Percentiles rank a stretch among this genome's conserved stretches.
phyloP scores from a whole-genome alignment of 257 asterid species.

The Asclepias syriaca region DNA sequence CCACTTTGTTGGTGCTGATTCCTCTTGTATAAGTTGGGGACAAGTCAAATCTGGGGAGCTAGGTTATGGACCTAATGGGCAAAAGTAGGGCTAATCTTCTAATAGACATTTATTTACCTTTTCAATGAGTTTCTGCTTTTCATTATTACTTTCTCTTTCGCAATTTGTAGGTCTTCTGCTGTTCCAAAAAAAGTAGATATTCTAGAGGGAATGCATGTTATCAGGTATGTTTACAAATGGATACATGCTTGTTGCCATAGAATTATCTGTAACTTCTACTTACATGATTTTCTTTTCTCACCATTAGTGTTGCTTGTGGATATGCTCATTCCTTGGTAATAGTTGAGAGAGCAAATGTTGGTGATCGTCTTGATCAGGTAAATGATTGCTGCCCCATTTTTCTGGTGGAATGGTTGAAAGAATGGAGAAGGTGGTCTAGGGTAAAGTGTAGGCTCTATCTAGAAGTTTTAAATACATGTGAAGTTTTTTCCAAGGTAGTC shows the following conservation, averaged over 20 bases:
- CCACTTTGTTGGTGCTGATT: slow-evolving; percentile 99
- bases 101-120: neutral
- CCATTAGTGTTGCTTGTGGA: slow-evolving; percentile 89
- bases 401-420: neutral
- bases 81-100: slow-evolving; percentile 46
- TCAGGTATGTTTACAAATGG: slow-evolving; percentile 46
- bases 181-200: slow-evolving; percentile 79
- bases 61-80: slow-evolving; percentile 90
- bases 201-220: slow-evolving; percentile 90
- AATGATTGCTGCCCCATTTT: slow-evolving; percentile 4
- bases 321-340: slow-evolving; percentile 72
- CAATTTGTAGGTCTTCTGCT: slow-evolving; percentile 75
- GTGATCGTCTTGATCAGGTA: slow-evolving; percentile 79
- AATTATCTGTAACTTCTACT: neutral
- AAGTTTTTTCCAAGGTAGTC: neutral
- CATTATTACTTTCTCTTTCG: neutral
- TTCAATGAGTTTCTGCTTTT: neutral
- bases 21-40: slow-evolving; percentile 99
- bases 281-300: slow-evolving; percentile 10
- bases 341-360: slow-evolving; percentile 65
- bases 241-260: neutral
- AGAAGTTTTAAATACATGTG: neutral
- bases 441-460: neutral
- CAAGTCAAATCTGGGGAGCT: slow-evolving; percentile 92
- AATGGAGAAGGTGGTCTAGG: neutral